phyloP scores from a whole-genome alignment of 106 monocot genomes.

The Dendrobium chrysotoxum region DNA sequence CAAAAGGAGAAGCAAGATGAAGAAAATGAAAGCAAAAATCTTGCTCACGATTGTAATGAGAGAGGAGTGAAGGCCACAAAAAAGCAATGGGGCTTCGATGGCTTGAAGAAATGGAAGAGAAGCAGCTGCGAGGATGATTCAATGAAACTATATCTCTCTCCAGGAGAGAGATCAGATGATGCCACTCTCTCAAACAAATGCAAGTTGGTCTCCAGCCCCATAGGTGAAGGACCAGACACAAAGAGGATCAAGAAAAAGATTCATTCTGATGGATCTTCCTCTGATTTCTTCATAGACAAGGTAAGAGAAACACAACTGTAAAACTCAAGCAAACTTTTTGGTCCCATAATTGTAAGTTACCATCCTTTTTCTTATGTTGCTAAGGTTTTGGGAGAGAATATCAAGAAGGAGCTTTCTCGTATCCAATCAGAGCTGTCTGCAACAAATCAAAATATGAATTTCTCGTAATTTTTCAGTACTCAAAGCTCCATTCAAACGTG shows the following conservation, averaged over 20 bases:
- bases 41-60: slow-evolving; percentile 5
- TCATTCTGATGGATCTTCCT: slow-evolving; percentile 35
- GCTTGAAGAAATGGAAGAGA: slow-evolving; percentile 75
- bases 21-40: background rate
- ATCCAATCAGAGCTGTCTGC: slow-evolving; percentile 16
- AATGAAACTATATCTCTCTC: slow-evolving; percentile 18
- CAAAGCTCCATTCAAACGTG: background rate
- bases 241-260: slow-evolving; percentile 58
- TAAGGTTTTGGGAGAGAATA: slow-evolving; percentile 47
- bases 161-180: slow-evolving; percentile 17
- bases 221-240: slow-evolving; percentile 48
- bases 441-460: slow-evolving; percentile 12
- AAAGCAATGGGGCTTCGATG: slow-evolving; percentile 63
- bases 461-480: slow-evolving; percentile 7
- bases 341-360: background rate
- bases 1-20: slow-evolving; percentile 13
- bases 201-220: slow-evolving; percentile 27
- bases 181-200: background rate
- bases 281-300: slow-evolving; percentile 69
- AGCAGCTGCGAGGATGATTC: slow-evolving; percentile 25
- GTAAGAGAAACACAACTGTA: slow-evolving; percentile 19
- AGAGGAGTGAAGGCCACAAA: slow-evolving; percentile 13
- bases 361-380: background rate
- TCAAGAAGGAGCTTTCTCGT: slow-evolving; percentile 65
- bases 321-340: background rate